Conservation (phyloP, 106 monocot species). For the Dendrobium officinale region DNA sequence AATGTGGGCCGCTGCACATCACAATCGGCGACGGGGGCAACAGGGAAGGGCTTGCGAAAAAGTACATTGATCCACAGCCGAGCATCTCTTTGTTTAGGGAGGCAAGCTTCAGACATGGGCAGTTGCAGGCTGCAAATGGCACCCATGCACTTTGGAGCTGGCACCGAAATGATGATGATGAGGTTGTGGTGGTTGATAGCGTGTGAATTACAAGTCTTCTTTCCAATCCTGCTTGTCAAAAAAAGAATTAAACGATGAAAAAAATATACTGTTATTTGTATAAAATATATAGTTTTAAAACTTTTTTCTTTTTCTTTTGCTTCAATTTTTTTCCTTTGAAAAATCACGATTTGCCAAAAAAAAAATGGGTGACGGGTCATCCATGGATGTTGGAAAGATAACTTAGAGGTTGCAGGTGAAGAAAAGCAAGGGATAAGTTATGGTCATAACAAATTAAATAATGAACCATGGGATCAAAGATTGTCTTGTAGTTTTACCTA, state of each 20-base stretch:
- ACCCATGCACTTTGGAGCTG: constrained; percentile 76
- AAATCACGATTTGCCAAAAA: no score
- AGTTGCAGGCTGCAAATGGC: constrained; percentile 41
- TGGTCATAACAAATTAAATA: no score
- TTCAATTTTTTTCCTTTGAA: no score
- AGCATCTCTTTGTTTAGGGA: constrained; percentile 69
- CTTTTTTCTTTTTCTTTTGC: no score
- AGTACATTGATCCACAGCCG: constrained; percentile 36
- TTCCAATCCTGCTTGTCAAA: constrained; percentile 15
- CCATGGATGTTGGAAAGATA: no score
- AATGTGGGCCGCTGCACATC: constrained; percentile 55
- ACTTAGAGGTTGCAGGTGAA: no score
- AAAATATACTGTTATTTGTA: no score
- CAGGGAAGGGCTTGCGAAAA: constrained; percentile 38
- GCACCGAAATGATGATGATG: constrained; percentile 84
- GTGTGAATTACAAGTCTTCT: constrained; percentile 55
- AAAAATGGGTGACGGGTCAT: no score
- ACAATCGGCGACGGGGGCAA: constrained; percentile 65
- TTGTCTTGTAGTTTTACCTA: no score
- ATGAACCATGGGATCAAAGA: no score
- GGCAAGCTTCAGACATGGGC: constrained; percentile 81
- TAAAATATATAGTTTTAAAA: no score
- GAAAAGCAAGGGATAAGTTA: no score
- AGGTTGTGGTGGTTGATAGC: constrained; percentile 33
- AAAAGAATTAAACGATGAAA: neutral